Evolutionary conservation across 805 yeast genomes (phyloP).

Genomic region (Candida dajiaensis): DNA sequence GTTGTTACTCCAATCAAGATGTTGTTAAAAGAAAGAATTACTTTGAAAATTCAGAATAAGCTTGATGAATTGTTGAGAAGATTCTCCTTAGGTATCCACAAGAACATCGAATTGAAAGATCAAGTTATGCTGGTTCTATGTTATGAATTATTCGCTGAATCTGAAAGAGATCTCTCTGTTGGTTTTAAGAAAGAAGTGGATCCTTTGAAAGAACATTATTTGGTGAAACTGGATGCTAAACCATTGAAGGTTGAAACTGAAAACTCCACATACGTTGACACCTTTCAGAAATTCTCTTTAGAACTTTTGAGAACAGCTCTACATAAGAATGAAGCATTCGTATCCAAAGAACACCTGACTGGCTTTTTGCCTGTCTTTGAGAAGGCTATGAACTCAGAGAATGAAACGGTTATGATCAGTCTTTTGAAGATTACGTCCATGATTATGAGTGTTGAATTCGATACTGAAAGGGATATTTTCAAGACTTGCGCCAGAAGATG

Average conservation of each 20-base stretch:
- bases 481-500: slow-evolving; percentile 55
- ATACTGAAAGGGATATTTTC: slow-evolving; percentile 44
- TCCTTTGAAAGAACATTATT: slow-evolving; percentile 53
- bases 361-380: slow-evolving; percentile 75
- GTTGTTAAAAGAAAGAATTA: slow-evolving; percentile 56
- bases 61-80: slow-evolving; percentile 75
- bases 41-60: slow-evolving; percentile 63
- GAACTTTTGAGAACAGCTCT: slow-evolving; percentile 72
- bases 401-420: slow-evolving; percentile 72
- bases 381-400: slow-evolving; percentile 52
- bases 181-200: slow-evolving; percentile 20
- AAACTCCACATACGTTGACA: slow-evolving; percentile 47
- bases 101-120: slow-evolving; percentile 53
- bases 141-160: slow-evolving; percentile 60
- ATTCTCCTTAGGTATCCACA: slow-evolving; percentile 71
- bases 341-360: slow-evolving; percentile 52
- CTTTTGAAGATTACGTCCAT: slow-evolving; percentile 57
- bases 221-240: slow-evolving; percentile 66
- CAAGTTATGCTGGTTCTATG: slow-evolving; percentile 63
- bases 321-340: slow-evolving; percentile 51
- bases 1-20: slow-evolving; percentile 66
- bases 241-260: slow-evolving; percentile 48
- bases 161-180: slow-evolving; percentile 28
- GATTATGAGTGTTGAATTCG: slow-evolving; percentile 56
- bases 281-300: slow-evolving; percentile 69